phyloP scores from a whole-genome alignment of 495 filamentous ascomycete genomes.

The Acidomyces sp. region DNA sequence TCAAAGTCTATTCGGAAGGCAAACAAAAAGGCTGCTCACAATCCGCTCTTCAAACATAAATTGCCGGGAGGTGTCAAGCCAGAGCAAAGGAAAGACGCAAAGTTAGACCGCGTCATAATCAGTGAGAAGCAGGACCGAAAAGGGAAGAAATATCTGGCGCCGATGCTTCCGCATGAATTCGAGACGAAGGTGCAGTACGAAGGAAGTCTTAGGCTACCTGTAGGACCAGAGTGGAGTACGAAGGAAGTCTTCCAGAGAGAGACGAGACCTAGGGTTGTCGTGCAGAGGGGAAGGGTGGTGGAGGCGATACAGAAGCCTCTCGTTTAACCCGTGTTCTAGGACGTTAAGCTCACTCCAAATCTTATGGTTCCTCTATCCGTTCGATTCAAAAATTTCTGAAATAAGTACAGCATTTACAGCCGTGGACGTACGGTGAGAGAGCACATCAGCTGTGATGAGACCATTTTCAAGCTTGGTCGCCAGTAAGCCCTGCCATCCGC shows the following conservation, averaged over 20 bases:
- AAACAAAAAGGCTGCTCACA: conserved; percentile 9
- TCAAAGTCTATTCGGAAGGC: conserved; percentile 38
- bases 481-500: too few species aligned
- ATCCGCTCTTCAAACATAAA: conserved; percentile 16
- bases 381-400: too few species aligned
- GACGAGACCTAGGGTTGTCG: conserved; percentile 80
- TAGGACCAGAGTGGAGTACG: conserved; percentile 89
- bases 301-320: conserved; percentile 73
- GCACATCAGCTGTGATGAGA: too few species aligned
- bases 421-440: too few species aligned
- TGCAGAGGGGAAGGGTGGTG: conserved; percentile 80
- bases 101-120: conserved; percentile 68
- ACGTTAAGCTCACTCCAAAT: too few species aligned
- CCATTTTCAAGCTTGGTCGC: too few species aligned
- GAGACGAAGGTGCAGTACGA: conserved; percentile 85
- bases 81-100: conserved; percentile 63
- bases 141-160: conserved; percentile 81
- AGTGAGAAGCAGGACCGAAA: conserved; percentile 87
- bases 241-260: conserved; percentile 81
- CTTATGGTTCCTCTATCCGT: too few species aligned
- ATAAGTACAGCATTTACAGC: too few species aligned
- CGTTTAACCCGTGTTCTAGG: too few species aligned
- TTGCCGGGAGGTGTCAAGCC: conserved; percentile 53
- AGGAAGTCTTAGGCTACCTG: conserved; percentile 66
- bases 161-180: conserved; percentile 69